Evolutionary conservation across 2,329 filamentous ascomycete species (phyloP), one percentile per base, ranked within the genome.

Genomic region (Trichophaea hybrida): DNA sequence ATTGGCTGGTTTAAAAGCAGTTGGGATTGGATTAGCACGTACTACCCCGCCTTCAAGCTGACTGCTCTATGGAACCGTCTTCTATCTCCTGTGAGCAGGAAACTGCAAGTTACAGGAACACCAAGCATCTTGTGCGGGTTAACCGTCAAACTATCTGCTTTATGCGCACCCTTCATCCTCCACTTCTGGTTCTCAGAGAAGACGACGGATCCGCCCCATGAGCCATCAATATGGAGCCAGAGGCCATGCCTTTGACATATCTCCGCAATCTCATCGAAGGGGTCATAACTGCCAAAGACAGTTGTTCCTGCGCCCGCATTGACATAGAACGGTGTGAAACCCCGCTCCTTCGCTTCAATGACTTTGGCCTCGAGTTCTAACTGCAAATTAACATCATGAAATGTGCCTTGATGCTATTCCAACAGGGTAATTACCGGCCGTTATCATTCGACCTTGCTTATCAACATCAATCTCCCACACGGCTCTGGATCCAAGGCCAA

Each of bases 81-180:
- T 69, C 94, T 73, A 70, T 97, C 90, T 1, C 80, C 79, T 0
- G 81, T 84, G 10, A 98, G 78, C 4, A 98, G 78, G 74, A 94
- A 96, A 0, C 85, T 90, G 74, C 90, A 97, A 0, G 90, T 95
- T 44, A 94, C 75, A 0, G 93, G 91, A 2, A 88, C 86, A 60
- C 88, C 88, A 70, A 97, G 80, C 93, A 97, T 97, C 75, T 97
- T 97, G 75, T 98, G 93, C 59, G 93, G 90, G 72, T 94, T 97
- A 58, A 95, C 80, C 1, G 89, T 88, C 43, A 97, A 76, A 12
- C 83, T 88, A 72, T 96, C 80, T 7, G 90, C 93, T 44, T 84
- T 77, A 49, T 89, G 78, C 1, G 79, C 76, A 12, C 91, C 91
- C 1, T 75, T 71, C 7, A 97, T 74, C 69, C 88, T 86, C 57